A percentile compares a stretch with the other conserved stretches of the same genome.
These are phyloP conservation scores for Fraxinus velutina DNA, from an alignment of 305 asterid species.

Conservation along the genomic window DNA sequence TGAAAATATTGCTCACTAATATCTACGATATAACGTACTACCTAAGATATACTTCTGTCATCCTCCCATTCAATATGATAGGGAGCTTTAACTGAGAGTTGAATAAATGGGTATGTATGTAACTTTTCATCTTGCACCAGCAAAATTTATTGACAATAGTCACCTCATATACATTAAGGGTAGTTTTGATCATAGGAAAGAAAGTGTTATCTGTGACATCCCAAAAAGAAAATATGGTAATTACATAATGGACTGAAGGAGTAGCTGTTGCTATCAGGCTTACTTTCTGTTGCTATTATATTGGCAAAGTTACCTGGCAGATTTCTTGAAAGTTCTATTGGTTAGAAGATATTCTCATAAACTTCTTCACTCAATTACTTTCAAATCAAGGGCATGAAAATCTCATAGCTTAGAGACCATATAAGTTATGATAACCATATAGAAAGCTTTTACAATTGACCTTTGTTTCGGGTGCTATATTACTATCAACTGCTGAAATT, in stretches of 20 bases:
- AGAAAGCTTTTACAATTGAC: not conserved
- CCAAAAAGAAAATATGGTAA: not conserved
- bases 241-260: not conserved
- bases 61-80: not conserved
- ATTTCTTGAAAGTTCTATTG: not conserved
- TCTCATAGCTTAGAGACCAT: not conserved
- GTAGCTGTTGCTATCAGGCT: not conserved
- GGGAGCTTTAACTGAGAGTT: not conserved
- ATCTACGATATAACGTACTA: not conserved
- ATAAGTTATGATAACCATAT: not conserved
- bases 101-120: not conserved
- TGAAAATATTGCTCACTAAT: not conserved
- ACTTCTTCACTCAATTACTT: not conserved
- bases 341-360: not conserved
- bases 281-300: not conserved
- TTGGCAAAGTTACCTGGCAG: not conserved
- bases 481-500: not conserved
- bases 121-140: not conserved
- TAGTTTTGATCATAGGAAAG: not conserved
- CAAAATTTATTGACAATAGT: not conserved
- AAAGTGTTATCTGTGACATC: not conserved
- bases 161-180: not conserved
- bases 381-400: not conserved
- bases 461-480: not conserved
- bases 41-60: not conserved